phyloP scores from a whole-genome alignment of 2,329 filamentous ascomycete species.

The Botrytis porri region DNA sequence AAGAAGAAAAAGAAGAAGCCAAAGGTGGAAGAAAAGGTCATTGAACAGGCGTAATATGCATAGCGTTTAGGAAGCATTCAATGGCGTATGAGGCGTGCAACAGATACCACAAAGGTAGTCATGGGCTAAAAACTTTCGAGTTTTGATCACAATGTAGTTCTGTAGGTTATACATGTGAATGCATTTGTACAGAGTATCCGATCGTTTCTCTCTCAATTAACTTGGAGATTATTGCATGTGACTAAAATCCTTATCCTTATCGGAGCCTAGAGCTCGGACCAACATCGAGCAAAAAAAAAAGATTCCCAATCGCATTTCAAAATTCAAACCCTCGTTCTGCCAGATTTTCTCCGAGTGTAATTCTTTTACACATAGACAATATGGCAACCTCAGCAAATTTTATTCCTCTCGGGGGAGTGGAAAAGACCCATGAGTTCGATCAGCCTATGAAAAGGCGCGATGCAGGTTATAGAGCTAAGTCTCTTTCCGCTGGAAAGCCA shows the following conservation, averaged over 20 bases:
- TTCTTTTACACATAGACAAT: neutral
- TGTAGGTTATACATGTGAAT: neutral
- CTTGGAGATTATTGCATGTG: neutral
- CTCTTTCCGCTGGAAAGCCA: neutral
- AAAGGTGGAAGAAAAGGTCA: slow-evolving; percentile 25
- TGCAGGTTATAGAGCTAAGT: slow-evolving; percentile 10
- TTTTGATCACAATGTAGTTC: slow-evolving; percentile 1
- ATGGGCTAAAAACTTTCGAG: neutral
- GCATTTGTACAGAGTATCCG: neutral
- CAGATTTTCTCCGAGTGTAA: neutral
- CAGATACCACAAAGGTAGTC: slow-evolving; percentile 15
- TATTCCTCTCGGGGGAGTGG: slow-evolving; percentile 20
- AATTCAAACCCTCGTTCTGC: neutral
- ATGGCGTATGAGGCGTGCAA: slow-evolving; percentile 21
- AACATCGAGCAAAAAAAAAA: slow-evolving; percentile 16
- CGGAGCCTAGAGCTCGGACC: neutral
- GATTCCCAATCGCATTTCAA: neutral
- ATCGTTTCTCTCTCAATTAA: neutral
- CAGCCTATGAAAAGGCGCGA: slow-evolving; percentile 5
- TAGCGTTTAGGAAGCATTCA: slow-evolving; percentile 16
- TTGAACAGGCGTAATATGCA: slow-evolving; percentile 19
- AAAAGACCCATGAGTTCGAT: slow-evolving; percentile 7
- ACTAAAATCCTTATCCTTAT: slow-evolving; percentile 16
- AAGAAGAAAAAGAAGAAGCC: slow-evolving; percentile 48
- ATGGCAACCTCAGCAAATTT: slow-evolving; percentile 23